Conservation (phyloP, 1,139 yeast genomes). For the Sugiyamaella pinicola region DNA sequence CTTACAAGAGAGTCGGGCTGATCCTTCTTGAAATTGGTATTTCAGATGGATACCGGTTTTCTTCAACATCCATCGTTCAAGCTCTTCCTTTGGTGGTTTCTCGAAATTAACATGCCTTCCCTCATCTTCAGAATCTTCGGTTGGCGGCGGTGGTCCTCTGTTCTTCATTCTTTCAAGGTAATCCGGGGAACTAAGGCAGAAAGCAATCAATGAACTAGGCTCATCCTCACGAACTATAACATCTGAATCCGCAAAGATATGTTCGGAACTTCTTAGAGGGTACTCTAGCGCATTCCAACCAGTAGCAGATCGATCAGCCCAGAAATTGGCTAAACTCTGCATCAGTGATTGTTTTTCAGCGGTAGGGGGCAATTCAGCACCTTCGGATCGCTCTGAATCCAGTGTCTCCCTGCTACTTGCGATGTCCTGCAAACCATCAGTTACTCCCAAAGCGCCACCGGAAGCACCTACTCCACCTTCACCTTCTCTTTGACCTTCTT, state of each 20-base stretch:
- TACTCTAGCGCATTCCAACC: conserved; percentile 92
- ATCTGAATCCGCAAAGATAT: conserved; percentile 90
- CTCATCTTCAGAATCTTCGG: conserved; percentile 32
- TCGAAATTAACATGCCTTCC: conserved; percentile 23
- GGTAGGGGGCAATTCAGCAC: conserved; percentile 38
- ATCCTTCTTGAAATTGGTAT: conserved; percentile 84
- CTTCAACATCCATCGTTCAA: conserved; percentile 75
- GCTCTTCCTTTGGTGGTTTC: conserved; percentile 25
- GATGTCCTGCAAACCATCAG: conserved; percentile 6
- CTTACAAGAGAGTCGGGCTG: conserved; percentile 83
- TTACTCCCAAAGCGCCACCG: neutral
- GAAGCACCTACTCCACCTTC: neutral
- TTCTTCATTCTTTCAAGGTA: conserved; percentile 65
- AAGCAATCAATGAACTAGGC: conserved; percentile 92
- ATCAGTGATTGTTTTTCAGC: conserved; percentile 75
- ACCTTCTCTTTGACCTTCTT: neutral
- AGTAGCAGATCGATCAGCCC: conserved; percentile 98
- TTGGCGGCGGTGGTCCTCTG: conserved; percentile 21
- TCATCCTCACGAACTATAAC: conserved; percentile 96
- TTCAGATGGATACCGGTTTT: conserved; percentile 86
- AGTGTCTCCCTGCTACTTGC: conserved; percentile 9
- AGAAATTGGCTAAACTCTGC: conserved; percentile 83
- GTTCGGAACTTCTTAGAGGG: conserved; percentile 73
- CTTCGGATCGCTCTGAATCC: conserved; percentile 13
- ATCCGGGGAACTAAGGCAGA: conserved; percentile 83